Percentiles rank a stretch among this genome's conserved stretches.
These are phyloP conservation scores for Ustilaginoidea virens DNA, from an alignment of 2,329 filamentous ascomycete species.

Conservation along the genomic window DNA sequence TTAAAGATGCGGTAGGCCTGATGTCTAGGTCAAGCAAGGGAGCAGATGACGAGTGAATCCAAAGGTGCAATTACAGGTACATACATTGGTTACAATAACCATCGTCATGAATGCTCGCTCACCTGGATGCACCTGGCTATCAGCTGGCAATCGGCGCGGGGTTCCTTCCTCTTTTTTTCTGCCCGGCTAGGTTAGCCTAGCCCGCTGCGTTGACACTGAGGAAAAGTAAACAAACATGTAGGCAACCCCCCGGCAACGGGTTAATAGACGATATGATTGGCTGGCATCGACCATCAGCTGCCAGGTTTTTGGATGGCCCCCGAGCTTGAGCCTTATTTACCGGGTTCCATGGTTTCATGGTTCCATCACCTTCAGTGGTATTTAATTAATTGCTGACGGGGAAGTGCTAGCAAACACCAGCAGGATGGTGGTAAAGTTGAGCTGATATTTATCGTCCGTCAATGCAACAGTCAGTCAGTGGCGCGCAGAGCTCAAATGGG, in stretches of 20 bases:
- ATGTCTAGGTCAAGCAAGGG: too few species aligned
- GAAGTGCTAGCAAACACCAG: too few species aligned
- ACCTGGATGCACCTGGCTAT: not conserved
- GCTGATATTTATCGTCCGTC: too few species aligned
- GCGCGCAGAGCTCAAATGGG: too few species aligned
- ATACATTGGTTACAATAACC: not conserved
- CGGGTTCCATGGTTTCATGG: too few species aligned
- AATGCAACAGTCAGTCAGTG: too few species aligned
- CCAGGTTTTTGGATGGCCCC: too few species aligned
- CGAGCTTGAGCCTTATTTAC: too few species aligned
- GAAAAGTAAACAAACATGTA: slow-evolving; percentile 11
- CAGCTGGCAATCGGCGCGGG: slow-evolving; percentile 8
- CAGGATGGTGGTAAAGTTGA: too few species aligned
- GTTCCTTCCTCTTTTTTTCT: slow-evolving; percentile 4
- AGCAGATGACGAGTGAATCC: not conserved
- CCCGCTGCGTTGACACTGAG: slow-evolving; percentile 3
- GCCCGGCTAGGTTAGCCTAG: not conserved
- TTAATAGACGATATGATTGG: slow-evolving; percentile 1
- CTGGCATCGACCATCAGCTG: not conserved
- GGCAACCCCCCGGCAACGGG: slow-evolving; percentile 10
- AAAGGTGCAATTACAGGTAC: not conserved
- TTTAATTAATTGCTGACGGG: too few species aligned
- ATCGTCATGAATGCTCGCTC: not conserved
- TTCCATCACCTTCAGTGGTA: too few species aligned
- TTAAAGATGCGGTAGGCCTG: too few species aligned